A percentile compares a stretch with the other conserved stretches of the same genome.
Evolutionary conservation across 1,284 basidiomycete genomes (phyloP).

Genomic region (Ustilago loliicola): DNA sequence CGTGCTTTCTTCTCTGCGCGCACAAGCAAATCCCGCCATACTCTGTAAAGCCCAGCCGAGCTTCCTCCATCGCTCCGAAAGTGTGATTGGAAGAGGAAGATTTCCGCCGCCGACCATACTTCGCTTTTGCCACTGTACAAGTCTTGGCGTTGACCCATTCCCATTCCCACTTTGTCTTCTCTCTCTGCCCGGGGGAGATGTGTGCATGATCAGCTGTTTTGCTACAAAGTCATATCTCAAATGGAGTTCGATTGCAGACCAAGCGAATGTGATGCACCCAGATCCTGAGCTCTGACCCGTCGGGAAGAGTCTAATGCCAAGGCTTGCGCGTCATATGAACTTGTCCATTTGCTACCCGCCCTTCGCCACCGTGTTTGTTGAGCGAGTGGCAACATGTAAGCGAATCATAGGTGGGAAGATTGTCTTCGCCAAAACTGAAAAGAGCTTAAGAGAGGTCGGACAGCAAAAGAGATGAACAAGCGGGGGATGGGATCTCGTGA

Average conservation of each 20-base stretch:
- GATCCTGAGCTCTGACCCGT: not conserved
- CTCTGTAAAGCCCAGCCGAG: not conserved
- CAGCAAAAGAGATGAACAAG: no score
- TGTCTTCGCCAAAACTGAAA: no score
- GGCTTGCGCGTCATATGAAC: not conserved
- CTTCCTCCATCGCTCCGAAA: not conserved
- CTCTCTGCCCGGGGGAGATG: not conserved
- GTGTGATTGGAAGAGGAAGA: not conserved
- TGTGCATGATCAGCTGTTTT: not conserved
- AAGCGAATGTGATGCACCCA: not conserved
- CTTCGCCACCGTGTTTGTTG: not conserved
- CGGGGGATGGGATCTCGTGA: no score
- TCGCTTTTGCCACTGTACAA: no score
- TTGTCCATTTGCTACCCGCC: not conserved
- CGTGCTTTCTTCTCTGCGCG: constrained; percentile 18
- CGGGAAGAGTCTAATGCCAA: not conserved
- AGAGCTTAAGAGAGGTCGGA: not conserved
- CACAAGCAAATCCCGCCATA: not conserved
- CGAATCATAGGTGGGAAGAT: no score
- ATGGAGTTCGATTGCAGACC: not conserved
- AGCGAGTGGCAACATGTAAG: not conserved
- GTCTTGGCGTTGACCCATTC: not conserved
- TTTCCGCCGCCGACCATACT: not conserved
- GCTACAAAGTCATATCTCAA: not conserved
- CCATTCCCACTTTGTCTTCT: not conserved